A percentile compares a stretch with the other conserved stretches of the same genome.
Conservation (phyloP, 1,284 basidiomycete species). For the Gymnopus androsaceus region DNA sequence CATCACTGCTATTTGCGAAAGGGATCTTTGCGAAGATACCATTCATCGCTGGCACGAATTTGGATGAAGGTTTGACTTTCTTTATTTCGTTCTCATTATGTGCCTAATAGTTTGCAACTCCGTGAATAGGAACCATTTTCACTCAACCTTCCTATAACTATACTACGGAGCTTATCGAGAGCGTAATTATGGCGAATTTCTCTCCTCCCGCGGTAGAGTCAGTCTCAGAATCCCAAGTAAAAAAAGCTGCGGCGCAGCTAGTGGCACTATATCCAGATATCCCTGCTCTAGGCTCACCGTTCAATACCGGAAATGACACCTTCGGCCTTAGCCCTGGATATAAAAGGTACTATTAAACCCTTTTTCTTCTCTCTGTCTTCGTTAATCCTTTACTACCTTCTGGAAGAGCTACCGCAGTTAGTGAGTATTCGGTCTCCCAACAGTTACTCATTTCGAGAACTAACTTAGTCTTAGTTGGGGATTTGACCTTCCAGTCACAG, state of each 20-base stretch:
- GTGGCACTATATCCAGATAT: constrained; percentile 50
- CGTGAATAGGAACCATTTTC: constrained; percentile 45
- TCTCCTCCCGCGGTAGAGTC: constrained; percentile 30
- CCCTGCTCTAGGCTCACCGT: constrained; percentile 51
- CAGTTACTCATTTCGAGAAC: not conserved
- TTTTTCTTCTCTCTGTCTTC: no score
- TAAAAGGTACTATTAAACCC: no score
- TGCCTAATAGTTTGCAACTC: not conserved
- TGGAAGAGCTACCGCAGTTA: constrained; percentile 43
- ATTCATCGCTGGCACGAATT: constrained; percentile 49
- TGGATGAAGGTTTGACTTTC: constrained; percentile 52
- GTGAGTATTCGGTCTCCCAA: constrained; percentile 24
- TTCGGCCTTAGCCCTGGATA: constrained; percentile 46
- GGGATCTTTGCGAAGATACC: constrained; percentile 44
- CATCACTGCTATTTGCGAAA: constrained; percentile 35
- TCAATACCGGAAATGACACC: constrained; percentile 50
- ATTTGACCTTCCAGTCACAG: constrained; percentile 43
- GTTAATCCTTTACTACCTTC: no score
- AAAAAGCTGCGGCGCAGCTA: constrained; percentile 31
- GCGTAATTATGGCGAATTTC: constrained; percentile 27
- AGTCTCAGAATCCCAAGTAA: constrained; percentile 23
- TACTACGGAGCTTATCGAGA: constrained; percentile 4
- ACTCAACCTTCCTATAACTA: constrained; percentile 29
- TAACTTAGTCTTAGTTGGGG: constrained; percentile 32
- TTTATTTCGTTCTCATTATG: not conserved